Evolutionary conservation across 106 monocot genomes (phyloP).

Genomic region (Posidonia australis): DNA sequence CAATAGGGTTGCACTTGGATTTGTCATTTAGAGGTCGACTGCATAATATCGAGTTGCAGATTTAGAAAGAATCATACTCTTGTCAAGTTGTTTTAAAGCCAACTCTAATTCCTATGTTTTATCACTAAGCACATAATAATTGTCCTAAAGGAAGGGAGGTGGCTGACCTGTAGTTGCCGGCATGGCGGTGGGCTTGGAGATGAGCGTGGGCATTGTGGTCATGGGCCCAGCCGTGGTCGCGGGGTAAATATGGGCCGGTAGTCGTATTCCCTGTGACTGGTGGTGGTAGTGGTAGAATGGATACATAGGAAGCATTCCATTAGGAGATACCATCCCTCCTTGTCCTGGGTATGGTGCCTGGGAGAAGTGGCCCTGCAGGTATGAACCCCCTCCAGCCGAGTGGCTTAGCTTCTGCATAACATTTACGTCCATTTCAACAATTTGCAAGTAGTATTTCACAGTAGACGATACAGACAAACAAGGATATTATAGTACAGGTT

Average conservation of each 20-base stretch:
- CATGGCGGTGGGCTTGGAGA: conserved; percentile 3
- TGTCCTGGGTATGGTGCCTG: conserved; percentile 3
- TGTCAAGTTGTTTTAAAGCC: not conserved
- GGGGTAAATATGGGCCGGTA: not conserved
- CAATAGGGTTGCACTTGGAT: not conserved
- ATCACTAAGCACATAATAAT: not conserved
- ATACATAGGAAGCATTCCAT: not conserved
- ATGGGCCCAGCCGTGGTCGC: not conserved
- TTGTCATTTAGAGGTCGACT: not conserved
- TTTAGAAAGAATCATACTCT: not conserved
- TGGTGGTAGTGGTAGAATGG: conserved; percentile 2
- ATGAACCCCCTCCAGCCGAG: conserved; percentile 9
- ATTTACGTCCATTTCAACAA: not conserved
- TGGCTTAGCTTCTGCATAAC: conserved; percentile 14
- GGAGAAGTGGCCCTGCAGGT: not conserved
- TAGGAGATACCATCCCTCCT: conserved; percentile 8
- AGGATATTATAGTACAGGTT: no score
- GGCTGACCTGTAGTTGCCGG: not conserved
- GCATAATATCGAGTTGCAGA: not conserved
- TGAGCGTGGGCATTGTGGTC: not conserved
- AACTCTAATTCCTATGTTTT: not conserved
- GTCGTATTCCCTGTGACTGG: conserved; percentile 8
- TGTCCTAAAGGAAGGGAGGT: not conserved
- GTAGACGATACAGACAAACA: no score
- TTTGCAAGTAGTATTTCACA: no score